Evolutionary conservation across 352 stramenopile genomes (phyloP).

Genomic region (Phytophthora brassicae): DNA sequence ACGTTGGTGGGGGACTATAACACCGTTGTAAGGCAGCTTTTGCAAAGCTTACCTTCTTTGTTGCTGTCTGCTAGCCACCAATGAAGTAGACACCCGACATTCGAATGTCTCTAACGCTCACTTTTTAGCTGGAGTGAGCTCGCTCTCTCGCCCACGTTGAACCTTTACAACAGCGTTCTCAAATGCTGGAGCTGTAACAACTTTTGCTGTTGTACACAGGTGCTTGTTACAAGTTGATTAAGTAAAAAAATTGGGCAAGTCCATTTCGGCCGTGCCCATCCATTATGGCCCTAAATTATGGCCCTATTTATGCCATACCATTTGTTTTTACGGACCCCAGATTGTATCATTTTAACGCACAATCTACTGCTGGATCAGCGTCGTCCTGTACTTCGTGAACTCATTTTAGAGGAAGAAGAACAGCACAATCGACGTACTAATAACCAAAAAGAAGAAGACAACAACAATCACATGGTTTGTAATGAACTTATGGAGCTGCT

Average conservation of each 20-base stretch:
- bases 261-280: too few relatives aligned
- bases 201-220: neutral
- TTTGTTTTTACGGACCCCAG: too few relatives aligned
- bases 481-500: conserved; percentile 42
- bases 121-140: neutral
- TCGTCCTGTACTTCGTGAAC: conserved; percentile 49
- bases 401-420: conserved; percentile 57
- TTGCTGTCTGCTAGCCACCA: neutral
- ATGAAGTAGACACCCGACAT: neutral
- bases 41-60: neutral
- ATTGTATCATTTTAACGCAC: conserved; percentile 51
- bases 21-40: neutral
- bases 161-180: neutral
- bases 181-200: neutral
- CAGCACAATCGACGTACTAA: conserved; percentile 14
- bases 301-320: too few relatives aligned
- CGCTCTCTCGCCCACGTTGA: neutral
- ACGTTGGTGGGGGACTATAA: neutral
- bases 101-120: neutral
- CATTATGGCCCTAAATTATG: too few relatives aligned
- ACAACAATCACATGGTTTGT: neutral
- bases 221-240: too few relatives aligned
- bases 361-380: conserved; percentile 62
- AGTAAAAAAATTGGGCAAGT: too few relatives aligned
- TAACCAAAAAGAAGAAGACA: neutral